Base-by-base conservation (phyloP, 257 asterid species). In the Nicotiana benthamiana region DNA sequence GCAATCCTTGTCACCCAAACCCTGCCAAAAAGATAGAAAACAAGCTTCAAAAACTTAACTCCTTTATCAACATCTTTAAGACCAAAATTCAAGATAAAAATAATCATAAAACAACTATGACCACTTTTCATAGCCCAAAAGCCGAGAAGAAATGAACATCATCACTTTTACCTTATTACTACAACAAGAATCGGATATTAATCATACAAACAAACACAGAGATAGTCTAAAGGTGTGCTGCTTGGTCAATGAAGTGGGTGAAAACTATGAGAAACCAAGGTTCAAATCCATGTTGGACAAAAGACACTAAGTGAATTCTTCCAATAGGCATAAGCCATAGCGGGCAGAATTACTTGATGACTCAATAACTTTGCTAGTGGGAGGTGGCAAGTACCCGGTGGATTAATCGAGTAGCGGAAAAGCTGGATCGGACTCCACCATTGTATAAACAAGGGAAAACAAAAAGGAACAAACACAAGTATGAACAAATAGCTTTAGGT, bases 1-100 rank as follows among this genome's bases (percentile, higher is more conserved):
- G 79, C 61, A 82, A 59, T 22, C 26, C 15, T 80, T 62, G 82
- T 95, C 96, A 95, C 83, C 96, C 97, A 79, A 94, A 89, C 26
- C 97, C 97, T 91, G 96, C 86, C 86, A 62, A 40, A 61, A 43
- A 40, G 36, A 53, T 83, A 36, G 52, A 74, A 28, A 63, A 32
- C n/a, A 10, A 32, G 52, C 51, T 30, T 0, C 63, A 66, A n/a
- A 9, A 22, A 24, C 40, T 28, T 20, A 75, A 18, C 61, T 67
- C 48, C 26, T 12, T n/a, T 81, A 56, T 75, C 77, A 57, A 64
- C 20, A 61, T 12, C 78, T 26, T 26, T 34, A 46, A 24, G 51
- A 18, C 13, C 40, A 60, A 9, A 12, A 36, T 4, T 68, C 65
- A 9, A 70, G 48, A 48, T 46, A 20, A 79, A 61, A 1, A 62